Evolutionary conservation across 2,329 filamentous ascomycete species (phyloP), one percentile per base, ranked within the genome.

Genomic region (Paraphaeosphaeria sporulosa): DNA sequence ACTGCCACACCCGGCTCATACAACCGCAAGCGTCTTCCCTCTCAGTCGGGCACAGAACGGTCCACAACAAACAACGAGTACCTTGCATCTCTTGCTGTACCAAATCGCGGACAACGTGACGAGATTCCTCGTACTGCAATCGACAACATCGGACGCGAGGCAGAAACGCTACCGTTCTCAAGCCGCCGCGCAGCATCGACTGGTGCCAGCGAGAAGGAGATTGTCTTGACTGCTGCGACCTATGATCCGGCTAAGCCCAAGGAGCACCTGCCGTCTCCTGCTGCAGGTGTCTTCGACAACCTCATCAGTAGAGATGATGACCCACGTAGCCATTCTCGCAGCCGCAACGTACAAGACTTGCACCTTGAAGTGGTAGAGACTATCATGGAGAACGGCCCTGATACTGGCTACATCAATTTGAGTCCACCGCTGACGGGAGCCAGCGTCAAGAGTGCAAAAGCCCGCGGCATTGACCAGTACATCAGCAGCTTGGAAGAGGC

Each of bases 401-500:
- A 73, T 43, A 71, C 74, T 5, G 66, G 69, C 17, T 74, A 70
- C 85, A 89, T 64, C 82, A 76, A 72, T 82, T 54, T 89, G 83
- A 51, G 83, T 80, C 76, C 78, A 43, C 76, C 76, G 5, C 60
- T 79, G 59, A 78, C 77, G 1, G 75, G 68, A 44, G 80, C 83
- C 55, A 89, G 86, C 68, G 80, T 86, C 21, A 79, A 78, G 46
- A 86, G 85, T 62, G 80, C 85, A 12, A 89, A 86, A 67, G 85
- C 84, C 43, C 86, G 88, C 63, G 92, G 87, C 64, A 85, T 92
- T 38, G 91, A 96, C 67, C 89, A 94, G 64, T 96, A 95, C 72
- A 94, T 96, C 64, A 92, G 89, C 78, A 95, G 92, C 73, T 80
- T 97, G 1, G 93, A 96, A 36, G 86, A 92, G 53, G 91, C 92